Evolutionary conservation across 306 rosid species (phyloP).

Genomic region (Cotoneaster glaucophyllus): DNA sequence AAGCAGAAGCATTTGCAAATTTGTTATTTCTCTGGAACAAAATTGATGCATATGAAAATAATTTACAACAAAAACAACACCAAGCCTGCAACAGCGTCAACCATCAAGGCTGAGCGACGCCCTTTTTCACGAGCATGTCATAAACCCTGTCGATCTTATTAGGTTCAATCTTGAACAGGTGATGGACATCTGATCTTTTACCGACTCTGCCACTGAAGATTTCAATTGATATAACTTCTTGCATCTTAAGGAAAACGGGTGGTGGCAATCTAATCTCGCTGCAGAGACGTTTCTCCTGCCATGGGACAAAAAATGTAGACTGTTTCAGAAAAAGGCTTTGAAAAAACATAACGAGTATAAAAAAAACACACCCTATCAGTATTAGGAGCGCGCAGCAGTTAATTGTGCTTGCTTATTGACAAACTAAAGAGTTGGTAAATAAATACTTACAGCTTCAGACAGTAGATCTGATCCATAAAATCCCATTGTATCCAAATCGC

Average conservation of each 20-base stretch:
- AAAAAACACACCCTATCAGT: neutral
- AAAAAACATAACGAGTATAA: neutral
- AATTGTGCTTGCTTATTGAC: neutral
- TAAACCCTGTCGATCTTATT: conserved; percentile 64
- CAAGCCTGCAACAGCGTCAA: neutral
- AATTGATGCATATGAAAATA: conserved; percentile 12
- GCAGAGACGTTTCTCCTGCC: conserved; percentile 83
- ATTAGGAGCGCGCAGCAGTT: neutral
- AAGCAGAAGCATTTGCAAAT: neutral
- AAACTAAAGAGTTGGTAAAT: conserved; percentile 1
- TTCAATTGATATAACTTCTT: conserved; percentile 57
- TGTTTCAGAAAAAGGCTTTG: neutral
- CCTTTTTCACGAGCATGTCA: conserved; percentile 85
- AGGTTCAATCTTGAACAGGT: conserved; percentile 66
- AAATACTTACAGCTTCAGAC: conserved; percentile 72
- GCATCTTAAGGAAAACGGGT: conserved; percentile 61
- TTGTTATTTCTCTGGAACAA: conserved; percentile 7
- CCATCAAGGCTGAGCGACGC: conserved; percentile 62
- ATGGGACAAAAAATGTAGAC: neutral
- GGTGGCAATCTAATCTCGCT: conserved; percentile 60
- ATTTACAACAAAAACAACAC: conserved; percentile 1
- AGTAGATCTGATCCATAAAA: conserved; percentile 70
- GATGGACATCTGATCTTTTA: conserved; percentile 72
- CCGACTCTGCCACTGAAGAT: conserved; percentile 51
- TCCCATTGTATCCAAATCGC: conserved; percentile 52